Evolutionary conservation across 148 eudicot species (phyloP).

Genomic region (Vaccinium vitisidaea): DNA sequence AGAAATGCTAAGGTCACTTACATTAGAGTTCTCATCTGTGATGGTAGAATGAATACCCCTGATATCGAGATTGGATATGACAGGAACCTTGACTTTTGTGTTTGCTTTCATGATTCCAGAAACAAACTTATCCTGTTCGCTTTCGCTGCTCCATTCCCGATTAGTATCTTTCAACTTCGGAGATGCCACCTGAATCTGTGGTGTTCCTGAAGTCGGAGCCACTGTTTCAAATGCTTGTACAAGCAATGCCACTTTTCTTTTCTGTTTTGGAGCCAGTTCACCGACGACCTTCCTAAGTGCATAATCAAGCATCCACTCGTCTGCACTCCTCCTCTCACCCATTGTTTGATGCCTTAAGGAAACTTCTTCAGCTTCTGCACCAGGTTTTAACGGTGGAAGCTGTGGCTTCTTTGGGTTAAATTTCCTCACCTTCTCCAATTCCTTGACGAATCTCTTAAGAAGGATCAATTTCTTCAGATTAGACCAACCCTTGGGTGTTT

Average conservation of each 20-base stretch:
- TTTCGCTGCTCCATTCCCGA: slow-evolving; percentile 6
- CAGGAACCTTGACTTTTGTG: neutral
- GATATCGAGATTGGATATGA: slow-evolving; percentile 1
- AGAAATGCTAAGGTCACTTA: slow-evolving; percentile 2
- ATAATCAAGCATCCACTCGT: slow-evolving; percentile 94
- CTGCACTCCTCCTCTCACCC: slow-evolving; percentile 53
- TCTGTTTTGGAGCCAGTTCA: slow-evolving; percentile 76
- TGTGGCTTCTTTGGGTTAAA: slow-evolving; percentile 47
- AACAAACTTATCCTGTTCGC: slow-evolving; percentile 1
- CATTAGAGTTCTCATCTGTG: slow-evolving; percentile 2
- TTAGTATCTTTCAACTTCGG: slow-evolving; percentile 7
- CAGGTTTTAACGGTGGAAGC: slow-evolving; percentile 35
- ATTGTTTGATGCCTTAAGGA: slow-evolving; percentile 51
- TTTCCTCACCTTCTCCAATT: slow-evolving; percentile 66
- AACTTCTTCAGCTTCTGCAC: slow-evolving; percentile 55
- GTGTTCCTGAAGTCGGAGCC: slow-evolving; percentile 43
- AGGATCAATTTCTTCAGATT: slow-evolving; percentile 64
- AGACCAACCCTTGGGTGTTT: slow-evolving; percentile 55
- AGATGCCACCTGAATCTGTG: slow-evolving; percentile 21
- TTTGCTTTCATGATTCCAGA: neutral
- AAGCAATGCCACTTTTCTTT: slow-evolving; percentile 67
- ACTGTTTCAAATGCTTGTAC: slow-evolving; percentile 86
- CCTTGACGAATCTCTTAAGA: slow-evolving; percentile 64
- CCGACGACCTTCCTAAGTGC: slow-evolving; percentile 74
- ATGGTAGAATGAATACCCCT: neutral